Evolutionary conservation across 176 grass and related monocot species (phyloP).

Genomic region (Poa pratensis): DNA sequence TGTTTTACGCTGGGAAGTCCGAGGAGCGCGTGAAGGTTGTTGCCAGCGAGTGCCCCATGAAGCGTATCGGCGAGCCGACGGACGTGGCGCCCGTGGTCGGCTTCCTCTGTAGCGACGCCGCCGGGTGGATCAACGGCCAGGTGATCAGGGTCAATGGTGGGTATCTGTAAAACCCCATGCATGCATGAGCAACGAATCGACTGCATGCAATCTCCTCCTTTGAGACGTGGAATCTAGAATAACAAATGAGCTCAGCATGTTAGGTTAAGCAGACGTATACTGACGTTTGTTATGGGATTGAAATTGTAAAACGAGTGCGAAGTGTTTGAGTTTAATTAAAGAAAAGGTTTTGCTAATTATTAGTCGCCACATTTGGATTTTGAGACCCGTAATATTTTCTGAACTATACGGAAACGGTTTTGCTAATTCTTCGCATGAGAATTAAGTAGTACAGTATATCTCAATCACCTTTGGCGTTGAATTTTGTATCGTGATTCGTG

Average conservation of each 20-base stretch:
- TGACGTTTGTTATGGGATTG: neutral
- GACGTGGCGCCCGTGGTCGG: conserved; percentile 72
- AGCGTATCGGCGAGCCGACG: conserved; percentile 52
- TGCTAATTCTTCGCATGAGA: too few relatives aligned
- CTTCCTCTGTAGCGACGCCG: conserved; percentile 52
- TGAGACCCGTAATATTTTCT: too few relatives aligned
- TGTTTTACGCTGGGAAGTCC: conserved; percentile 63
- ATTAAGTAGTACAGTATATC: too few relatives aligned
- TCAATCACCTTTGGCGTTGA: too few relatives aligned
- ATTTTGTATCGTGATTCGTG: too few relatives aligned
- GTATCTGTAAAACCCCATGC: conserved; percentile 38
- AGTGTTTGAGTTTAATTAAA: neutral
- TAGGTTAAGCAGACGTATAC: neutral
- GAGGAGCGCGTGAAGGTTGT: conserved; percentile 48
- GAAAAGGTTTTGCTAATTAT: neutral
- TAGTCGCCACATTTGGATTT: too few relatives aligned
- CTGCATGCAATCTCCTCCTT: neutral
- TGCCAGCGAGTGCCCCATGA: conserved; percentile 40
- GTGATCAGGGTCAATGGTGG: conserved; percentile 70
- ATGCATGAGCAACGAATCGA: neutral
- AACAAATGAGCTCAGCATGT: neutral
- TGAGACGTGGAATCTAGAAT: too few relatives aligned
- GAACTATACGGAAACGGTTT: too few relatives aligned
- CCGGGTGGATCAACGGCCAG: conserved; percentile 65
- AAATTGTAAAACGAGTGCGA: neutral